phyloP scores from a whole-genome alignment of 176 grass and related monocot genomes.

The Aegilops sharonensis region DNA sequence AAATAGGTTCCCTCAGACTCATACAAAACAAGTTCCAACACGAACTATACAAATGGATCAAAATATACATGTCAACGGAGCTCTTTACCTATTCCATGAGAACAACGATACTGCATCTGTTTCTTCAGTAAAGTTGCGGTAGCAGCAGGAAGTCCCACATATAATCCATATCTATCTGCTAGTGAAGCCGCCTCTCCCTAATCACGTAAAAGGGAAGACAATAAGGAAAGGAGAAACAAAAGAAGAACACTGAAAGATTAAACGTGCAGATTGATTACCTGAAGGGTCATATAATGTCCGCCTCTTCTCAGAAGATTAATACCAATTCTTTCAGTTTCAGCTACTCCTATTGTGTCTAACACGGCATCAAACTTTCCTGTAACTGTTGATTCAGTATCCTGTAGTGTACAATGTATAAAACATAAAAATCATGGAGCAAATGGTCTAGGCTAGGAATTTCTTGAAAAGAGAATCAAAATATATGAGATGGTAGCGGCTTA shows the following conservation, averaged over 20 bases:
- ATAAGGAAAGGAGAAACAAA: slow-evolving; percentile 15
- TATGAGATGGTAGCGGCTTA: neutral
- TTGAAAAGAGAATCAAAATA: neutral
- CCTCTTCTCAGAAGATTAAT: slow-evolving; percentile 87
- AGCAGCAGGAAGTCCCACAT: slow-evolving; percentile 72
- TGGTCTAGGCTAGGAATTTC: neutral
- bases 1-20: neutral
- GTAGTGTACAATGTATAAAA: slow-evolving; percentile 28
- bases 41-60: neutral
- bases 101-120: slow-evolving; percentile 56
- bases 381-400: slow-evolving; percentile 74
- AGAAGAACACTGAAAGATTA: neutral
- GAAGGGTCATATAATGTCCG: slow-evolving; percentile 97
- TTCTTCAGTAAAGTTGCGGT: slow-evolving; percentile 83
- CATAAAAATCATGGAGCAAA: neutral
- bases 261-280: slow-evolving; percentile 47
- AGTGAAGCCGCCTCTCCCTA: slow-evolving; percentile 90
- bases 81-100: slow-evolving; percentile 27
- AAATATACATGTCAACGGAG: neutral
- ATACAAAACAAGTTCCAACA: neutral
- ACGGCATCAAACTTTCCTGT: slow-evolving; percentile 89
- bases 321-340: slow-evolving; percentile 89
- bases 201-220: slow-evolving; percentile 9
- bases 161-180: slow-evolving; percentile 83
- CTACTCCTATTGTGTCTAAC: slow-evolving; percentile 87